These are phyloP conservation scores for Ophiorrhiza pumila DNA, from an alignment of 257 asterid species.

Conservation along the genomic window DNA sequence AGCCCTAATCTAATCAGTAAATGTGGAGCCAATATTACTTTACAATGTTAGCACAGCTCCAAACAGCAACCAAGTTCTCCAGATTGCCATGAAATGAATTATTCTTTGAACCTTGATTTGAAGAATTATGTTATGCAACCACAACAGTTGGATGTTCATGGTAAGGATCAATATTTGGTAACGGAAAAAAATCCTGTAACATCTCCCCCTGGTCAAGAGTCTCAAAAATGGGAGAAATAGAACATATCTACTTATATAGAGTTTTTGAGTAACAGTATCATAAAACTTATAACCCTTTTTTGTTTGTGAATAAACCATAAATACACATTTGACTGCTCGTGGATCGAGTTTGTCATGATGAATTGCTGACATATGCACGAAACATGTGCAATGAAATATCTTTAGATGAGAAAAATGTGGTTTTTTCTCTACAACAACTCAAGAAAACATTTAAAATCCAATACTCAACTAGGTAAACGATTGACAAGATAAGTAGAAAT, in stretches of 20 bases:
- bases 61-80: too few species aligned
- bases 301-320: background rate
- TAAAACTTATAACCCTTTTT: background rate
- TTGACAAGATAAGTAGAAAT: background rate
- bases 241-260: background rate
- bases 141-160: background rate
- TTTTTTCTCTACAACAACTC: background rate
- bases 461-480: background rate
- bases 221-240: background rate
- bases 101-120: too few species aligned
- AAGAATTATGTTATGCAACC: too few species aligned
- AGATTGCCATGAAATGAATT: too few species aligned
- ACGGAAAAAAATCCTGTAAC: background rate
- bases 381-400: background rate
- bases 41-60: too few species aligned
- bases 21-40: too few species aligned
- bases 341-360: background rate
- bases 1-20: too few species aligned
- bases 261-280: background rate
- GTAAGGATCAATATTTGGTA: background rate
- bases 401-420: background rate
- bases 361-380: background rate
- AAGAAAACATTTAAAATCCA: background rate
- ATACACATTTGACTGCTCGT: background rate
- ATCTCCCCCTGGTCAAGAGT: background rate